Conservation (phyloP, 768 basidiomycete genomes). For the Dictyophora rubrovolvata region DNA sequence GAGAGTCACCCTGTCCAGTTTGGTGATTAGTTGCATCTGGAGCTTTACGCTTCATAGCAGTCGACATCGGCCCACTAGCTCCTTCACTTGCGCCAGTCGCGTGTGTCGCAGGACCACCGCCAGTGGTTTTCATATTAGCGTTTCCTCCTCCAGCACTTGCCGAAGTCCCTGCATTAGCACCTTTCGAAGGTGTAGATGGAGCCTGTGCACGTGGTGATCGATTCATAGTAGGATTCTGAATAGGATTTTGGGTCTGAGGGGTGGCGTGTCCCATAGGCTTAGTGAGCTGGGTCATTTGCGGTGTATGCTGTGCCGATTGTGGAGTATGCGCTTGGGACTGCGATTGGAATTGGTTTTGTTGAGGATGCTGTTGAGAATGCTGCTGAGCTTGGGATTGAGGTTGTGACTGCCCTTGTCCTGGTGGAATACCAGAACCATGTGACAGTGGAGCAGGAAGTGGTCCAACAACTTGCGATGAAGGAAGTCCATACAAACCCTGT, state of each 20-base stretch:
- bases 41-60: conserved; percentile 28
- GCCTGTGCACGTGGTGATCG: neutral
- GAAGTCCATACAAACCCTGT: conserved; percentile 7
- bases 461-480: neutral
- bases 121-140: neutral
- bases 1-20: conserved; percentile 10
- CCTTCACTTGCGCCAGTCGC: neutral
- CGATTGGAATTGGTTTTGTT: neutral
- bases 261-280: neutral
- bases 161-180: neutral
- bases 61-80: neutral
- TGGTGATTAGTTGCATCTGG: neutral
- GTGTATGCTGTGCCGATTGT: conserved; percentile 13
- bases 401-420: neutral
- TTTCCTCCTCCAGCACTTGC: neutral
- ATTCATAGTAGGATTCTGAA: neutral
- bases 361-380: conserved; percentile 1
- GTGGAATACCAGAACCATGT: neutral
- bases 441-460: conserved; percentile 7
- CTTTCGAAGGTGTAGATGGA: neutral
- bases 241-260: neutral
- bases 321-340: neutral
- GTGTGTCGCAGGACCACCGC: neutral
- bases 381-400: conserved; percentile 14
- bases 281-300: conserved; percentile 15